These are phyloP conservation scores for Euclidium syriacum DNA, from an alignment of 345 rosid genomes.

Conservation along the genomic window DNA sequence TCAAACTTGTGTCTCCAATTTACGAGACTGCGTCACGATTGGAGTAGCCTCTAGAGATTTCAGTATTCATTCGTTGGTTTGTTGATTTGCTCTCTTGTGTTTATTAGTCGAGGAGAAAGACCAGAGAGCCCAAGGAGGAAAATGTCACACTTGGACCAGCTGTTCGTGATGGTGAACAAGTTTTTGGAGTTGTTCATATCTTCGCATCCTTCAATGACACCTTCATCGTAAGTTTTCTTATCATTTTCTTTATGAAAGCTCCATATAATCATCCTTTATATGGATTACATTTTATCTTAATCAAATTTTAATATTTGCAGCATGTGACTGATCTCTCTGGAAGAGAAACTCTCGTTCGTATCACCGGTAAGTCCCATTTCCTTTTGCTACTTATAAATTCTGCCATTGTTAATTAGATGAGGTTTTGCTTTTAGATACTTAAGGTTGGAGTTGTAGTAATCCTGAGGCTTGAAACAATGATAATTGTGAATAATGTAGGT, in stretches of 20 bases:
- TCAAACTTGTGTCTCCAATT: neutral
- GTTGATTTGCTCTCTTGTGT: neutral
- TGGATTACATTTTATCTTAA: neutral
- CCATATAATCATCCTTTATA: neutral
- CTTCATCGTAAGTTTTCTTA: slow-evolving; percentile 45
- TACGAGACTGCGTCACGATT: neutral
- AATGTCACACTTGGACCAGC: slow-evolving; percentile 68
- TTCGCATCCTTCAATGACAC: slow-evolving; percentile 72
- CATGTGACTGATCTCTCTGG: slow-evolving; percentile 84
- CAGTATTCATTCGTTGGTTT: neutral
- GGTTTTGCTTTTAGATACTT: neutral
- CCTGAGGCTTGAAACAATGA: neutral
- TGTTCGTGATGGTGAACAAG: slow-evolving; percentile 65
- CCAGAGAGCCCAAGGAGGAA: slow-evolving; percentile 70
- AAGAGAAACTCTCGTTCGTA: slow-evolving; percentile 75
- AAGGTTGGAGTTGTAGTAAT: neutral
- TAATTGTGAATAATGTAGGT: slow-evolving; percentile 35
- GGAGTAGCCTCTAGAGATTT: neutral
- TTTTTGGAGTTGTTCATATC: slow-evolving; percentile 63
- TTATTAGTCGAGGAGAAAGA: slow-evolving; percentile 54
- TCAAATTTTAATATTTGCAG: slow-evolving; percentile 37
- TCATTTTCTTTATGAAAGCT: neutral
- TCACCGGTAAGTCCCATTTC: slow-evolving; percentile 41
- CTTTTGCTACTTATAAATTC: too few relatives aligned
- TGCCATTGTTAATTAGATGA: too few relatives aligned